Evolutionary conservation across 805 yeast species (phyloP), one percentile per base, ranked within the genome.

Genomic region (Wickerhamiella vanderwaltii): DNA sequence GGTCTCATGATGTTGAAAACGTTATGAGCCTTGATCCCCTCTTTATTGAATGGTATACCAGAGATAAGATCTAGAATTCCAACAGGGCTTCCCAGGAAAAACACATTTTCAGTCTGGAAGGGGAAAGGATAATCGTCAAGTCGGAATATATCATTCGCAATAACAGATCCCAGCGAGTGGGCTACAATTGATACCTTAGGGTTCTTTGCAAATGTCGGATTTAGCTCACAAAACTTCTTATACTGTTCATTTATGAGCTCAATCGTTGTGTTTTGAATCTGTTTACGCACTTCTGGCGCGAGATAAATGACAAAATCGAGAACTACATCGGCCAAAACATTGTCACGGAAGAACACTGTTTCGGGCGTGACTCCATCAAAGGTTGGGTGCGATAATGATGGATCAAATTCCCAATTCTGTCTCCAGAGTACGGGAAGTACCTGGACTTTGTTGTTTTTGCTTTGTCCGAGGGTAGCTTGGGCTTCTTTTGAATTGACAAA

Each of bases 351-450:
- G 29, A 52, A 52, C 22, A 52, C 31, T 29, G 50, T 43, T 29
- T 36, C 47, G 5, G 54, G 44, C 16, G 29, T 35, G 35, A 48
- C 22, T 11, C 45, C 48, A 30, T 44, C 30, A 29, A 46, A 34
- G n/a, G 33, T 24, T 29, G 48, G 29, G 26, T 43, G 29, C n/a
- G 37, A 18, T 29, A 40, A 25, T 39, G 26, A 30, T 40, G 39
- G 46, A 6, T 54, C 60, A 35, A 59, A 55, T 7, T 46, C 45
- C 28, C 60, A 55, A 44, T 72, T 71, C 53, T 84, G 82, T 48
- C 98, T 69, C 98, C 98, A 88, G 4, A 88, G 69, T 7, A 88
- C 80, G 0, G 98, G 98, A 12, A 88, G 64, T 0, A 85, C 85
- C 60, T 88, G 97, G 22, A 83, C 69, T 28, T 73, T 68, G 50